Base-by-base conservation (phyloP, 2,329 filamentous ascomycete species). In the Talaromyces sp. region DNA sequence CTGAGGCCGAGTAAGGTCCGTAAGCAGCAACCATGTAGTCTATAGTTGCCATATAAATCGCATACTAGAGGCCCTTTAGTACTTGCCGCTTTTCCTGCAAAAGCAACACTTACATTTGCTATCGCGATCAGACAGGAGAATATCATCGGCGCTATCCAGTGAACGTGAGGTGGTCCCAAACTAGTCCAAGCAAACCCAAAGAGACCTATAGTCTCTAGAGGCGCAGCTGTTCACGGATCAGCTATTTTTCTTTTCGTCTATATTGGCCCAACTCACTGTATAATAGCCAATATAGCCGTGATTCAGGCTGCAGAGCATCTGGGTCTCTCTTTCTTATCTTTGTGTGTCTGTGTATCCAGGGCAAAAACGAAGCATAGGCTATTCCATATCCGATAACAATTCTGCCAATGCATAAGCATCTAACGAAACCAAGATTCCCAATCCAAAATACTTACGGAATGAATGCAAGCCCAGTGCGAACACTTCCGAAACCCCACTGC, bases 11-110 rank as follows among this genome's bases (percentile, higher is more conserved):
- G 68, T 85, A 88, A 0, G 82, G 81, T 0, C 85, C 86, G 66
- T 89, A 89, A 0, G 84, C 81, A 26, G 83, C 85, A 54, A 88
- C 84, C 81, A 87, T 87, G 71, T 88, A 88, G 69, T 88, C 86
- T 66, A 88, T 86, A 1, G 84, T 86, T 7, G 84, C 82, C 80
- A 86, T 85, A 68, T 87, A 86, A 38, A 86, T 85, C 17, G 70
- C 67, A 58, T 70, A 75, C 73, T 75, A 58, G 10, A 24, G n/a
- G 17, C 21, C 41, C 14, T 21, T 49, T 21, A 46, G 19, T 13
- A 24, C 6, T 8, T 35, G 11, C 43, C 32, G 29, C 10, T 4
- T 2, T 0, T 11, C 6, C 2, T n/a, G 26, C 4, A 32, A 29
- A 17, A 11, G 2, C 5, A 27, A 31, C 38, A 71, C 75, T 65